phyloP scores from a whole-genome alignment of 257 asterid species.

The Gentiana dahurica region DNA sequence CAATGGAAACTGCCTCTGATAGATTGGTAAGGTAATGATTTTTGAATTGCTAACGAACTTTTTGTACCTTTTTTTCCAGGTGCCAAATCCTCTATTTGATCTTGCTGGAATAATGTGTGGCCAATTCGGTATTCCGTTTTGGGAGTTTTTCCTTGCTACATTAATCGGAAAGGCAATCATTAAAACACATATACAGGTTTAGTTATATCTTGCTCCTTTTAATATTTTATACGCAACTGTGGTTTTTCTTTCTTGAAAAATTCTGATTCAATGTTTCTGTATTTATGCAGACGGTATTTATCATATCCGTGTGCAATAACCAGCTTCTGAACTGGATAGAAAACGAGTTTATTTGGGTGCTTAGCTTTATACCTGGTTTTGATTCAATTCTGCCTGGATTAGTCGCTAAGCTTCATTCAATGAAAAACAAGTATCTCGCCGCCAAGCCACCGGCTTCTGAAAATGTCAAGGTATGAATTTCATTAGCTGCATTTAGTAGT shows the following conservation, averaged over 20 bases:
- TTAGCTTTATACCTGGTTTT: constrained; percentile 74
- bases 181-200: constrained; percentile 92
- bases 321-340: constrained; percentile 95
- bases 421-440: constrained; percentile 72
- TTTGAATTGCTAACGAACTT: too few relatives aligned
- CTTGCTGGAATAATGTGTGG: constrained; percentile 99
- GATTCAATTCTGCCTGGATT: constrained; percentile 47
- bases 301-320: constrained; percentile 82
- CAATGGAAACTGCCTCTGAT: too few relatives aligned
- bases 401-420: constrained; percentile 62
- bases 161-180: constrained; percentile 82
- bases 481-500: too few relatives aligned
- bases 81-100: constrained; percentile 93
- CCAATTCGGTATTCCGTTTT: constrained; percentile 83
- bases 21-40: too few relatives aligned
- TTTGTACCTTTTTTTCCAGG: constrained; percentile 25
- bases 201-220: background rate
- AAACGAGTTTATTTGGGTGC: constrained; percentile 70
- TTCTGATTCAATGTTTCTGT: constrained; percentile 12
- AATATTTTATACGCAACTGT: background rate
- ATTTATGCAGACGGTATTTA: constrained; percentile 72
- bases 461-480: constrained; percentile 39
- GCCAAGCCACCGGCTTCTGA: constrained; percentile 41
- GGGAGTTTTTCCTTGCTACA: constrained; percentile 85
- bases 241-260: background rate